Conservation (phyloP, 345 rosid species). For the Gossypium anomalum region DNA sequence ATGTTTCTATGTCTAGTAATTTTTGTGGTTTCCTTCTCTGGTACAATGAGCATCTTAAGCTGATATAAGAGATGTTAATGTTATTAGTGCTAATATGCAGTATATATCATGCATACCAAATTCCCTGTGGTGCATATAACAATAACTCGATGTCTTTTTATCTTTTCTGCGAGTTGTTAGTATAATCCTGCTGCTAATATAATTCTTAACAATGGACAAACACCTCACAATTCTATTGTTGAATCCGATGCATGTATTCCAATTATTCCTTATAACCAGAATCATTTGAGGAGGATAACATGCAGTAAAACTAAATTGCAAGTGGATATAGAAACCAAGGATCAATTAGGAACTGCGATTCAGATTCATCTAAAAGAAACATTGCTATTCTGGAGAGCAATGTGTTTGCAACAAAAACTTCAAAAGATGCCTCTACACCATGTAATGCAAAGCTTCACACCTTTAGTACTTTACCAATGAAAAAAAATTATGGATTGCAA, state of each 20-base stretch:
- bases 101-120: neutral
- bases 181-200: neutral
- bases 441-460: neutral
- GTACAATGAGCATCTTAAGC: neutral
- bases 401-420: neutral
- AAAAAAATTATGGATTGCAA: neutral
- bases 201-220: neutral
- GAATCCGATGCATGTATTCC: neutral
- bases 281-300: slow-evolving; percentile 7
- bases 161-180: neutral
- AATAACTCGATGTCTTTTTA: neutral
- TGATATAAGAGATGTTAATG: neutral
- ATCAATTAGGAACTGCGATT: neutral
- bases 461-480: neutral
- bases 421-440: neutral
- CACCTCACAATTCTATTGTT: neutral
- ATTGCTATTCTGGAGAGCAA: neutral
- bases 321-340: neutral
- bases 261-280: neutral
- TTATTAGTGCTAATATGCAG: slow-evolving; percentile 4
- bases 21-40: neutral
- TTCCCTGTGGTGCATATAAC: neutral
- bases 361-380: neutral
- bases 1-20: neutral
- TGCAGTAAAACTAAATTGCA: neutral